phyloP scores from a whole-genome alignment of 2,329 filamentous ascomycete genomes.

The Pseudogymnoascus sp. region DNA sequence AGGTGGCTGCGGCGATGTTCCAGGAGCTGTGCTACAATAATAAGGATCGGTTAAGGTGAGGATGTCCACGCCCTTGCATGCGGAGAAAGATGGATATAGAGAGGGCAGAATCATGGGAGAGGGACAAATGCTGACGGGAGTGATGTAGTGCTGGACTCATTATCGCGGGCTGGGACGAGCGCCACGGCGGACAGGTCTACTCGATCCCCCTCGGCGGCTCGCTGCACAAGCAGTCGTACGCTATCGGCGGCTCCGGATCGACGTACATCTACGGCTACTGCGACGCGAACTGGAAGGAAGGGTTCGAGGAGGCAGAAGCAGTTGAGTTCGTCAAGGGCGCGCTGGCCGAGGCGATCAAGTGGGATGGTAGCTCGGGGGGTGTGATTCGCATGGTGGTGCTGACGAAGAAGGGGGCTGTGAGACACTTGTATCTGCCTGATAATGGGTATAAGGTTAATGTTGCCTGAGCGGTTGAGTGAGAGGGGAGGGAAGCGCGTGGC shows the following conservation, averaged over 20 bases:
- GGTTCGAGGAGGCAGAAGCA: conserved; percentile 87
- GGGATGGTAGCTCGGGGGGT: conserved; percentile 97
- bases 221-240: conserved; percentile 92
- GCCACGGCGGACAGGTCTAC: conserved; percentile 94
- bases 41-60: conserved; percentile 85
- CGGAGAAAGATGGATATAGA: neutral
- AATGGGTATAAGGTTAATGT: conserved; percentile 54
- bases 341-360: conserved; percentile 92
- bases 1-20: conserved; percentile 91
- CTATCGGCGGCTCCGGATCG: conserved; percentile 92
- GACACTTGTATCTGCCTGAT: conserved; percentile 94
- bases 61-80: conserved; percentile 16
- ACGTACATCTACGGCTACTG: conserved; percentile 99
- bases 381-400: conserved; percentile 97
- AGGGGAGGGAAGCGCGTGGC: neutral
- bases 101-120: neutral
- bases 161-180: conserved; percentile 94
- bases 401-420: conserved; percentile 78
- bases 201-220: conserved; percentile 94
- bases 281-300: conserved; percentile 90
- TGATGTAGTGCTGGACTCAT: conserved; percentile 77
- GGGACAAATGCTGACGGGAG: conserved; percentile 17
- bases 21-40: conserved; percentile 98
- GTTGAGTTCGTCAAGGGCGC: conserved; percentile 89
- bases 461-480: neutral